Evolutionary conservation across 495 filamentous ascomycete genomes (phyloP).

Genomic region (Jackrogersella multiformis): DNA sequence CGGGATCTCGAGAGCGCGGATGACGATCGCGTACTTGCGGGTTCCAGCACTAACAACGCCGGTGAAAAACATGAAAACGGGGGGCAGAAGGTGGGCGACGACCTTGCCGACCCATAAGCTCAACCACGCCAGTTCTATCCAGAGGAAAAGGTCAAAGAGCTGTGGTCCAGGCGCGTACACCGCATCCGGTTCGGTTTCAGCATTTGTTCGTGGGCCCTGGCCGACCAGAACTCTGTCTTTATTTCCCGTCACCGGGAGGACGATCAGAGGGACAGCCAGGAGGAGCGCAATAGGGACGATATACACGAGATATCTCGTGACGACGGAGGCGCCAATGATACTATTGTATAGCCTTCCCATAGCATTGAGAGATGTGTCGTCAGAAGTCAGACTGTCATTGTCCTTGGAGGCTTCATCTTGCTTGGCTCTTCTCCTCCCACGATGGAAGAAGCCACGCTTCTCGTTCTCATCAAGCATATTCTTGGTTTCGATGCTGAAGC

Average conservation of each 20-base stretch:
- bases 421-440: slow-evolving; percentile 65
- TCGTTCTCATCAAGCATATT: slow-evolving; percentile 44
- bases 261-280: slow-evolving; percentile 82
- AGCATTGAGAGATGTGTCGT: slow-evolving; percentile 71
- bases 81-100: slow-evolving; percentile 78
- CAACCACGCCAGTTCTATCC: slow-evolving; percentile 93
- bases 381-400: slow-evolving; percentile 63
- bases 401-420: slow-evolving; percentile 59
- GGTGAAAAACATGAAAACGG: slow-evolving; percentile 83
- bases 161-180: slow-evolving; percentile 69
- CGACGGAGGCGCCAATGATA: slow-evolving; percentile 82
- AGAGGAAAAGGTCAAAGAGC: slow-evolving; percentile 83
- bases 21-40: slow-evolving; percentile 87
- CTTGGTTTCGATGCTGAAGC: slow-evolving; percentile 40
- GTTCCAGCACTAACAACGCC: slow-evolving; percentile 92
- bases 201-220: slow-evolving; percentile 30
- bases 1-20: slow-evolving; percentile 82
- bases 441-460: slow-evolving; percentile 64
- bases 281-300: slow-evolving; percentile 78
- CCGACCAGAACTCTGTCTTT: slow-evolving; percentile 52
- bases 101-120: slow-evolving; percentile 89
- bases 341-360: slow-evolving; percentile 91
- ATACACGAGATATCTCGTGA: slow-evolving; percentile 91
- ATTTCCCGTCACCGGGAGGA: slow-evolving; percentile 64
- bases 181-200: slow-evolving; percentile 46